Percentiles rank a stretch among this genome's conserved stretches.
phyloP scores from a whole-genome alignment of 2,329 filamentous ascomycete species.

The Apiospora phragmitis region DNA sequence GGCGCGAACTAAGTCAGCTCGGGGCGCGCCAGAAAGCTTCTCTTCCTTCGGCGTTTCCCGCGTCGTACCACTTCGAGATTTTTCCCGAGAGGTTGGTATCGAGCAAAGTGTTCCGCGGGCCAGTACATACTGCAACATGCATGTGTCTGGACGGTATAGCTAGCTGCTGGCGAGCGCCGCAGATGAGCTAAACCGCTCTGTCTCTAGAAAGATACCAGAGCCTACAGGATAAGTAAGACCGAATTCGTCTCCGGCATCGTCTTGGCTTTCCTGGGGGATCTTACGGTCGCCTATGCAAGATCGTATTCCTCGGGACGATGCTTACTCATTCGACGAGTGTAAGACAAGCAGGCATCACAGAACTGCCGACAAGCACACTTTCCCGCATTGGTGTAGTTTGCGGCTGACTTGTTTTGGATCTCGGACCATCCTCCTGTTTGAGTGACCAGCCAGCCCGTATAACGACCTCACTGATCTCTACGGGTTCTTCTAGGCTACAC shows the following conservation, averaged over 20 bases:
- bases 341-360: neutral
- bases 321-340: neutral
- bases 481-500: neutral
- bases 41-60: neutral
- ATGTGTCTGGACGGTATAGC: neutral
- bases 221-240: neutral
- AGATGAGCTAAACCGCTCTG: neutral
- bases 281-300: neutral
- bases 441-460: neutral
- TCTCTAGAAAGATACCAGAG: neutral
- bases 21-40: neutral
- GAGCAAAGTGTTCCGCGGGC: neutral
- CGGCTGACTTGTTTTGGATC: neutral
- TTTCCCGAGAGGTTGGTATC: neutral
- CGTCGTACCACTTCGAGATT: neutral
- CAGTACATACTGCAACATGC: neutral
- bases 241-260: neutral
- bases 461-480: neutral
- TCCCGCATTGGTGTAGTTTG: neutral
- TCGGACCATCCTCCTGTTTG: neutral
- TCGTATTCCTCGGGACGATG: neutral
- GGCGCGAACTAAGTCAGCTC: neutral
- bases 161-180: neutral
- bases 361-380: neutral
- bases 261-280: neutral